A percentile compares a stretch with the other conserved stretches of the same genome.
phyloP scores from a whole-genome alignment of 2,329 filamentous ascomycete species.

The Aspergillus alliaceus region DNA sequence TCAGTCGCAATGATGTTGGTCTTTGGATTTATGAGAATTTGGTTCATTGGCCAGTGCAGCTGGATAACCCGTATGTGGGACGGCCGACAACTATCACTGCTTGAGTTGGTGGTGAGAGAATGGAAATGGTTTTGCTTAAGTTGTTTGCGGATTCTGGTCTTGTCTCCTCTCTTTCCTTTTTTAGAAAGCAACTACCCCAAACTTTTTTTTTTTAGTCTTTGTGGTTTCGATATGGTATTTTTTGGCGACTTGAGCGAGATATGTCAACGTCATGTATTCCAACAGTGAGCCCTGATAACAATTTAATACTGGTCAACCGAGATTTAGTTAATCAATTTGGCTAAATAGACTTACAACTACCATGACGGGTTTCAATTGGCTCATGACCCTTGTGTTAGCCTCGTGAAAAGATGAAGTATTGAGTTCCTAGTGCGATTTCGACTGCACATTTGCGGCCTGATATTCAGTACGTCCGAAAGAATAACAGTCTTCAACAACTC shows the following conservation, averaged over 20 bases:
- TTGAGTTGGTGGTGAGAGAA: not conserved
- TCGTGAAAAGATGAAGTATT: not conserved
- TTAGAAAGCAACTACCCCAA: too few species aligned
- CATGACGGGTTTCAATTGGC: not conserved
- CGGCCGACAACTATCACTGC: not conserved
- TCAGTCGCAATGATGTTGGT: conserved; percentile 37
- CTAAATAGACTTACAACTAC: not conserved
- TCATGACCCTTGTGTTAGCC: not conserved
- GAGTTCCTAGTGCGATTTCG: too few species aligned
- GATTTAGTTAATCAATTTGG: not conserved
- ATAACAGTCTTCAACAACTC: not conserved
- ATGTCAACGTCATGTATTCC: not conserved
- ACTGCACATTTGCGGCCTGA: not conserved
- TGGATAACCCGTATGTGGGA: not conserved
- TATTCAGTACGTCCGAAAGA: not conserved
- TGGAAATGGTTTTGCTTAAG: not conserved
- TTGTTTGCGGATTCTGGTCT: not conserved
- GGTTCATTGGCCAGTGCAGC: not conserved
- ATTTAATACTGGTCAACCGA: not conserved
- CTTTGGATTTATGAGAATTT: conserved; percentile 31
- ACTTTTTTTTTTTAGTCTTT: not conserved
- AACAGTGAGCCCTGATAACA: not conserved
- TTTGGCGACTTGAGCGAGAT: not conserved
- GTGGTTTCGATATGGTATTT: not conserved
- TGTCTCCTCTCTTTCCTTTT: not conserved